Percentiles rank a stretch among this genome's conserved stretches.
These are phyloP conservation scores for Jacaranda mimosifolia DNA, from an alignment of 257 asterid genomes.

Conservation along the genomic window DNA sequence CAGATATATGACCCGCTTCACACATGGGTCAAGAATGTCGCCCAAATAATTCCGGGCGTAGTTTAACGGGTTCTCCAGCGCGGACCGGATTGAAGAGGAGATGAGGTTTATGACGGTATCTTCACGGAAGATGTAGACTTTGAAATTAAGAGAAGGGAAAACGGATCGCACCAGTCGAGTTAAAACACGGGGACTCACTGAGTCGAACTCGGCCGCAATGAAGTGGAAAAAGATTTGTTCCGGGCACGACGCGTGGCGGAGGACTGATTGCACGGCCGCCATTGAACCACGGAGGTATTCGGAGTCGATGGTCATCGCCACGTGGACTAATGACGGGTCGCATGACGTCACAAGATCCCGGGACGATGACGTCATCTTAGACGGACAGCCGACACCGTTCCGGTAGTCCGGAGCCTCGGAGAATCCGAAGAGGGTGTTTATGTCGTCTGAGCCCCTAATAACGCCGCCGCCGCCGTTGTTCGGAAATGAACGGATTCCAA, in stretches of 20 bases:
- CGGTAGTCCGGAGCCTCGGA: conserved; percentile 64
- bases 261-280: conserved; percentile 88
- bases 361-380: background rate
- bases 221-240: conserved; percentile 76
- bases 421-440: conserved; percentile 36
- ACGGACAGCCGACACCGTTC: conserved; percentile 53
- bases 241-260: conserved; percentile 88
- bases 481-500: conserved; percentile 75
- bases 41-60: conserved; percentile 88
- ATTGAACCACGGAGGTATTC: conserved; percentile 81
- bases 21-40: conserved; percentile 70
- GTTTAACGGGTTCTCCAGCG: conserved; percentile 80
- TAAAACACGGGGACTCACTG: conserved; percentile 63
- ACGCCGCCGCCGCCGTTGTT: conserved; percentile 25
- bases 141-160: conserved; percentile 76
- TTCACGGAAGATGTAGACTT: conserved; percentile 73
- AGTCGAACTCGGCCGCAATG: conserved; percentile 80
- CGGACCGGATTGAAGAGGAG: conserved; percentile 69
- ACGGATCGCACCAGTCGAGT: conserved; percentile 67
- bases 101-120: conserved; percentile 72
- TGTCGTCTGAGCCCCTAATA: conserved; percentile 1
- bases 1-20: conserved; percentile 72
- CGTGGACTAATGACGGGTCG: conserved; percentile 69
- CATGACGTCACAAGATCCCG: conserved; percentile 46
- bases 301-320: conserved; percentile 87